A percentile compares a stretch with the other conserved stretches of the same genome.
These are phyloP conservation scores for Trichophyton benhamiae DNA, from an alignment of 2,329 filamentous ascomycete genomes.

Conservation along the genomic window DNA sequence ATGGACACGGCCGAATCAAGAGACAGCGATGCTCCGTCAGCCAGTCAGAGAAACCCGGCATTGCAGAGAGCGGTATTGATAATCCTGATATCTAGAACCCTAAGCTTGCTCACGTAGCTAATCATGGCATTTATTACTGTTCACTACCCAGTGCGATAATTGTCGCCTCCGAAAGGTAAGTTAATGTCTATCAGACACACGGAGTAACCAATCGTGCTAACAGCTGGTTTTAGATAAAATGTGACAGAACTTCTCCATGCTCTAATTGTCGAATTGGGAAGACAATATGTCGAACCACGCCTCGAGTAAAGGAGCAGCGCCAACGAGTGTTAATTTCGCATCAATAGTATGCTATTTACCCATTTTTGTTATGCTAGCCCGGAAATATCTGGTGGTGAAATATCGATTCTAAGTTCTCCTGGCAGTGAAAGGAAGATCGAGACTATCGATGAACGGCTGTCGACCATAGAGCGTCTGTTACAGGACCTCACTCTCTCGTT, in stretches of 20 bases:
- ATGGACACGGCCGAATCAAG: constrained; percentile 3
- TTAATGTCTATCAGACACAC: neutral
- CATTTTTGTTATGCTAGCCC: neutral
- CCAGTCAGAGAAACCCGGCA: neutral
- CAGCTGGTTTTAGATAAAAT: constrained; percentile 12
- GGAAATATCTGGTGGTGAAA: neutral
- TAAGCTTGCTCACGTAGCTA: neutral
- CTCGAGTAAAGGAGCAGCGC: constrained; percentile 13
- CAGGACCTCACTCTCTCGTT: constrained; percentile 20
- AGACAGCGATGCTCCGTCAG: neutral
- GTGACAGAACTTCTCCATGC: constrained; percentile 13
- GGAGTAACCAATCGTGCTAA: neutral
- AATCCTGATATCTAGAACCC: neutral
- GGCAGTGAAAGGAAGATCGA: constrained; percentile 43
- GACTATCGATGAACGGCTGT: constrained; percentile 39
- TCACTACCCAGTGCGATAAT: constrained; percentile 12
- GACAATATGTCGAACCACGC: constrained; percentile 12
- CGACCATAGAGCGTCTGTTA: constrained; percentile 36
- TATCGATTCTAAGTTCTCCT: constrained; percentile 7
- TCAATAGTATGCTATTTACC: constrained; percentile 13
- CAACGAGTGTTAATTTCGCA: constrained; percentile 15
- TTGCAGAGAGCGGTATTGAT: constrained; percentile 3
- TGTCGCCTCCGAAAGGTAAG: constrained; percentile 14
- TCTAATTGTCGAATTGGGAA: constrained; percentile 13
- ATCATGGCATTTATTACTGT: neutral